Conservation (phyloP, 2,329 filamentous ascomycete species). For the Atkinsonella texensis region DNA sequence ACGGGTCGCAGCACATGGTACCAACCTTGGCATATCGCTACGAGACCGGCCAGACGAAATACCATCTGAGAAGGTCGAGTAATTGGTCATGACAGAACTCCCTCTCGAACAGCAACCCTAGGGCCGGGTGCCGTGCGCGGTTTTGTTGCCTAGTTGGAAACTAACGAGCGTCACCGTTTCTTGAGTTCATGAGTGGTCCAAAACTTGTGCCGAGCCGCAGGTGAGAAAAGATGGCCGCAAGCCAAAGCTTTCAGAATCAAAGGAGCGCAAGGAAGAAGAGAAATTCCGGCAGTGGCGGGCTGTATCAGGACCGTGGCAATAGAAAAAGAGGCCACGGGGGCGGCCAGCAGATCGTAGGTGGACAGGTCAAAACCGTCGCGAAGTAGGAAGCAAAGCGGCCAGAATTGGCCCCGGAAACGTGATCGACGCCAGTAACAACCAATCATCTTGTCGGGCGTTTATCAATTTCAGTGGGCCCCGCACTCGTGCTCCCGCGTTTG, state of each 20-base stretch:
- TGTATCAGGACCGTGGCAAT: background rate
- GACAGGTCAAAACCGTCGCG: background rate
- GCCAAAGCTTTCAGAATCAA: background rate
- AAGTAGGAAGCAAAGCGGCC: background rate
- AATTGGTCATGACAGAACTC: slow-evolving; percentile 38
- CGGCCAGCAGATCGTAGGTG: background rate
- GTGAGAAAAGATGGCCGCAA: background rate
- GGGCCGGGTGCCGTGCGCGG: slow-evolving; percentile 4
- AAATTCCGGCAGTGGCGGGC: background rate
- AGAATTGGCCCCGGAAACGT: background rate
- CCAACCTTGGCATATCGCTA: slow-evolving; percentile 36
- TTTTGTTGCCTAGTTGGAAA: background rate
- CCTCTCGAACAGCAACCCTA: background rate
- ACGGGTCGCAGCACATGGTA: slow-evolving; percentile 14
- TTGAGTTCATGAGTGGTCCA: background rate
- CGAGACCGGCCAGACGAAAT: slow-evolving; percentile 24
- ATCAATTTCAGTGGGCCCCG: background rate
- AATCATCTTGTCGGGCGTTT: background rate
- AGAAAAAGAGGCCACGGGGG: background rate
- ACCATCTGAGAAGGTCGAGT: slow-evolving; percentile 40
- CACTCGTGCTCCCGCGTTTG: background rate
- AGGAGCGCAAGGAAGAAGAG: background rate
- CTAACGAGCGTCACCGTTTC: background rate
- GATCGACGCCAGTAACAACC: slow-evolving; percentile 1
- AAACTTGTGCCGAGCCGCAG: background rate